Evolutionary conservation across 2,329 filamentous ascomycete species (phyloP), one percentile per base, ranked within the genome.

Genomic region (Aspergillus thermomutatus): DNA sequence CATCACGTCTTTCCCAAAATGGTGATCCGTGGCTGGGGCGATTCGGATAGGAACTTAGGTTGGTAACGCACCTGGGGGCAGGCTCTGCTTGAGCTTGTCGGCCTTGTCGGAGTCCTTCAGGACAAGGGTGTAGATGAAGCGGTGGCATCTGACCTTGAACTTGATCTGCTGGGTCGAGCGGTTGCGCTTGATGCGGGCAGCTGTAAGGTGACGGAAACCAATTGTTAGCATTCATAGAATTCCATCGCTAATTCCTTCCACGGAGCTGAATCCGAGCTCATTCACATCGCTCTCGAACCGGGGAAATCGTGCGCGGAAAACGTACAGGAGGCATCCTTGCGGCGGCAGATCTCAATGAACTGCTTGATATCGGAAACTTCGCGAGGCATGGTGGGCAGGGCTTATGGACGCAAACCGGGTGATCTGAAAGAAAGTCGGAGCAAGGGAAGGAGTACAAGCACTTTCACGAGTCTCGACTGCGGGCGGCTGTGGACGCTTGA

Each of bases 321-420:
- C 92, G 76, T 90, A 99, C 94, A 96, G 79, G 90, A 95, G 79
- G 94, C 94, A 88, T 99, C 95, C 86, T 96, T 96, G 80, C 94
- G 90, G 82, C 93, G 90, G 88, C 91, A 96, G 87, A 99, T 96
- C 89, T 97, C 94, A 81, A 99, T 96, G 91, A 99, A 99, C 87
- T 96, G 79, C 79, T 99, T 97, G 87, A 97, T 97, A 80, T 97
- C 94, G 78, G 87, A 90, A 80, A 97, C 89, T 90, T 97, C 92
- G 77, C 87, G 86, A 88, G 94, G 93, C 94, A 99, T 99, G 81
- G 83, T 96, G 90, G 81, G 82, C 81, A 83, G 78, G 58, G 45
- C 46, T 57, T 60, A 53, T 56, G 52, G 64, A 61, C 55, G 48
- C 58, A 55, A 53, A 43, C 53, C 48, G 41, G 52, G 53, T 57